These are phyloP conservation scores for Candida sithepensis DNA, from an alignment of 805 yeast species.

Conservation along the genomic window DNA sequence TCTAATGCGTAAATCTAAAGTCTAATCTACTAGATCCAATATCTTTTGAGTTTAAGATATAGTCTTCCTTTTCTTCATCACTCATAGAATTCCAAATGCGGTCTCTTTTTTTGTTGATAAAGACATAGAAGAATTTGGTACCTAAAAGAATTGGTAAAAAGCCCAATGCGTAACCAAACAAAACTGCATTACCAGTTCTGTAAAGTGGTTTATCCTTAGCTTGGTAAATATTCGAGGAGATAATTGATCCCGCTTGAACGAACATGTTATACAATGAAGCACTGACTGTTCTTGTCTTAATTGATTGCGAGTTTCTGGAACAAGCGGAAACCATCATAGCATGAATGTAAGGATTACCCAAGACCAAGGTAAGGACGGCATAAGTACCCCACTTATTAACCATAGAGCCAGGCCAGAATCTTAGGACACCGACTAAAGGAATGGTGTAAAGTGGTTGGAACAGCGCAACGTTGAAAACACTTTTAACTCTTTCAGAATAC, in stretches of 20 bases:
- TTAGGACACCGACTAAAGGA: conserved; percentile 23
- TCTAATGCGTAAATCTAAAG: conserved; percentile 27
- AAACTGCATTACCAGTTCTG: conserved; percentile 48
- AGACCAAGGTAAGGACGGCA: conserved; percentile 21
- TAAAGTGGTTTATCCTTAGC: conserved; percentile 57
- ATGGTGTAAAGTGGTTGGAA: conserved; percentile 25
- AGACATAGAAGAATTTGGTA: conserved; percentile 36
- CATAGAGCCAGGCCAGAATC: conserved; percentile 28
- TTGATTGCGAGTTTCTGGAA: conserved; percentile 59
- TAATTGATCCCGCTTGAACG: conserved; percentile 55
- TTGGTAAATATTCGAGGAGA: conserved; percentile 54
- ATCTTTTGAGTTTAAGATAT: conserved; percentile 43
- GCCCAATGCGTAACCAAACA: conserved; percentile 33
- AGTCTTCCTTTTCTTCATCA: conserved; percentile 45
- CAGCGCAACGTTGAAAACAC: conserved; percentile 21
- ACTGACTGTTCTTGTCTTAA: conserved; percentile 60
- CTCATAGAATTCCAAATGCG: conserved; percentile 49
- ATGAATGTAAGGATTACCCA: conserved; percentile 48
- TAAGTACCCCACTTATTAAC: conserved; percentile 27
- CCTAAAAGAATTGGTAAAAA: conserved; percentile 27
- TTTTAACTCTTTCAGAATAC: conserved; percentile 33
- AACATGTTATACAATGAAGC: conserved; percentile 64
- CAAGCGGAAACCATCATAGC: conserved; percentile 58
- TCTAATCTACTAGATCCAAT: conserved; percentile 60
- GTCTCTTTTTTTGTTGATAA: conserved; percentile 42